Evolutionary conservation across 2,329 filamentous ascomycete species (phyloP).

Genomic region (Diaporthe citriasiana): DNA sequence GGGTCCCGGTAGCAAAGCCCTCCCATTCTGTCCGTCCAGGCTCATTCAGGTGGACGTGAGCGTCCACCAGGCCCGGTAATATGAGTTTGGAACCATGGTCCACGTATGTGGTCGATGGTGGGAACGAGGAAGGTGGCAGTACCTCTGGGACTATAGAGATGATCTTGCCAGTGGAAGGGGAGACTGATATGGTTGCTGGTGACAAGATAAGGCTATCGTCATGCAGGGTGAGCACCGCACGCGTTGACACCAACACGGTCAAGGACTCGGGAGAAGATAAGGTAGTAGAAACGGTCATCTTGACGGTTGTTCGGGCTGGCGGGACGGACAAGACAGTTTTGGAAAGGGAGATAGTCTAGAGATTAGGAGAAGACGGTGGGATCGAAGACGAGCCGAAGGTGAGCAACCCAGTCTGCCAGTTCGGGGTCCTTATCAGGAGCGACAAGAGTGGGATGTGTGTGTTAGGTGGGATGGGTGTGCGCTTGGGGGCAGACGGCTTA

Average conservation of each 20-base stretch:
- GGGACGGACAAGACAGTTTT: not conserved
- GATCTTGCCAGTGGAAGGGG: slow-evolving; percentile 85
- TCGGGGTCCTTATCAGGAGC: slow-evolving; percentile 15
- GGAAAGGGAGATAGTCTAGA: slow-evolving; percentile 1
- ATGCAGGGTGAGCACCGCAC: slow-evolving; percentile 82
- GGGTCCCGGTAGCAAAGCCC: slow-evolving; percentile 94
- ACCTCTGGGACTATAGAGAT: slow-evolving; percentile 80
- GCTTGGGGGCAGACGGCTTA: slow-evolving; percentile 24
- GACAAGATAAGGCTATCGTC: slow-evolving; percentile 75
- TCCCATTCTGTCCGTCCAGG: slow-evolving; percentile 98
- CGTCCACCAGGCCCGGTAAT: slow-evolving; percentile 92
- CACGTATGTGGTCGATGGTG: slow-evolving; percentile 78
- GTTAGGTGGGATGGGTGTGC: slow-evolving; percentile 17
- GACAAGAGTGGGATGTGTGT: not conserved
- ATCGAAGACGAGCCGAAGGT: not conserved
- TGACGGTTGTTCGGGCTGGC: slow-evolving; percentile 34
- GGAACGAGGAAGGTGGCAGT: slow-evolving; percentile 82
- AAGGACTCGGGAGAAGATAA: slow-evolving; percentile 57
- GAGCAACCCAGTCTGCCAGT: slow-evolving; percentile 6
- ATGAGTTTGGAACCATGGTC: slow-evolving; percentile 89
- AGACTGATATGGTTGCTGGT: slow-evolving; percentile 87
- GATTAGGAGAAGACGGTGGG: slow-evolving; percentile 25
- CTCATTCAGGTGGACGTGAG: slow-evolving; percentile 97
- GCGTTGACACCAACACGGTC: slow-evolving; percentile 85
- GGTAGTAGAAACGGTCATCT: slow-evolving; percentile 51